These are phyloP conservation scores for Albatrellus sp. DNA, from an alignment of 1,284 basidiomycete genomes.

Conservation along the genomic window DNA sequence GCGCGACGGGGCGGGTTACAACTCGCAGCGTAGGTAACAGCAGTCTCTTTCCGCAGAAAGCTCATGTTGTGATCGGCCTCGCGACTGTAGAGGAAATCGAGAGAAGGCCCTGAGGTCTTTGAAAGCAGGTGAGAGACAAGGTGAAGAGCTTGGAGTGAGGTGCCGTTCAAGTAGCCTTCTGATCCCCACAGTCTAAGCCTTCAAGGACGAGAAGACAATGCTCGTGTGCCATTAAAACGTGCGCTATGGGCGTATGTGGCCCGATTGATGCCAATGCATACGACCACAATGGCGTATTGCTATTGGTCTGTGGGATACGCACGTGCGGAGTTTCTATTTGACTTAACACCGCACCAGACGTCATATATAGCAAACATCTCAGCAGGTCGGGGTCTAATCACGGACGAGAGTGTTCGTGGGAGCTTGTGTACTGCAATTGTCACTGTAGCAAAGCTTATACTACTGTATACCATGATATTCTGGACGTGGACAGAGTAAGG, in stretches of 20 bases:
- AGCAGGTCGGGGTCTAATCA: not conserved
- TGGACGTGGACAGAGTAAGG: too few relatives aligned
- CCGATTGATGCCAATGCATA: slow-evolving; percentile 4
- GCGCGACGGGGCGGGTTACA: slow-evolving; percentile 47
- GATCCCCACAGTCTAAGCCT: too few relatives aligned
- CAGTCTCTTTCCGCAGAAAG: not conserved
- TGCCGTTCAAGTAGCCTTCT: too few relatives aligned
- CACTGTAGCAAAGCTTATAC: too few relatives aligned
- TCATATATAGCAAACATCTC: too few relatives aligned
- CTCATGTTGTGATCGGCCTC: too few relatives aligned
- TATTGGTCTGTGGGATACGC: slow-evolving; percentile 7
- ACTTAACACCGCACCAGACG: too few relatives aligned
- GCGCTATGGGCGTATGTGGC: not conserved
- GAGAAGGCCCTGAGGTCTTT: not conserved
- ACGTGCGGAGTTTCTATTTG: slow-evolving; percentile 4
- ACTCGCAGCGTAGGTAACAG: slow-evolving; percentile 28
- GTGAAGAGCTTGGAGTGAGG: not conserved
- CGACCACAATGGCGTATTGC: slow-evolving; percentile 7
- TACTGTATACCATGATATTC: too few relatives aligned
- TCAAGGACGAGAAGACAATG: slow-evolving; percentile 1
- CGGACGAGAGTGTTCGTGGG: too few relatives aligned
- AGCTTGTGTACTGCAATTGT: too few relatives aligned
- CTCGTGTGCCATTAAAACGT: slow-evolving; percentile 12
- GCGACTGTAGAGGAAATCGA: too few relatives aligned
- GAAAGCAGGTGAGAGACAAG: not conserved